phyloP scores from a whole-genome alignment of 495 filamentous ascomycete species.

The Tuber borchii region DNA sequence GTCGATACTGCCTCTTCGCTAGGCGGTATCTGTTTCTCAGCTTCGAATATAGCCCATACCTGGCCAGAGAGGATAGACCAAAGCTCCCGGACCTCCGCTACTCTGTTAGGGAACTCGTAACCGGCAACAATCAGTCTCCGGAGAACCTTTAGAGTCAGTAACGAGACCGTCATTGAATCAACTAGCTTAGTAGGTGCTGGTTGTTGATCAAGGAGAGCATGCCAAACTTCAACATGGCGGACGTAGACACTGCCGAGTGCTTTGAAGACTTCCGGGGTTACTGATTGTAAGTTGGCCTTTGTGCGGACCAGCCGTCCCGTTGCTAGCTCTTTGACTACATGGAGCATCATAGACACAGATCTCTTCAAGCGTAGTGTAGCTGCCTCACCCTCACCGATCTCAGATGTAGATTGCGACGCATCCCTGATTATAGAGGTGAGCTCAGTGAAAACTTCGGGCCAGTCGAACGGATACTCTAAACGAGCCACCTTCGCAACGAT shows the following conservation, averaged over 20 bases:
- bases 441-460: constrained; percentile 56
- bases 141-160: constrained; percentile 70
- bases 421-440: constrained; percentile 59
- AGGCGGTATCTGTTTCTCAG: constrained; percentile 23
- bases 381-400: constrained; percentile 24
- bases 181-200: constrained; percentile 40
- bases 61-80: constrained; percentile 52
- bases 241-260: constrained; percentile 70
- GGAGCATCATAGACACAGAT: constrained; percentile 67
- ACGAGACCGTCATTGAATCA: constrained; percentile 53
- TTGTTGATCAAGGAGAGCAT: constrained; percentile 50
- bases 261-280: constrained; percentile 72
- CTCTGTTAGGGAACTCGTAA: constrained; percentile 75
- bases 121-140: constrained; percentile 72
- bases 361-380: constrained; percentile 56
- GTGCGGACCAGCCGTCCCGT: constrained; percentile 67
- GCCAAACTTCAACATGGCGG: constrained; percentile 66
- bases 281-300: constrained; percentile 62
- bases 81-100: constrained; percentile 63
- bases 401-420: constrained; percentile 47
- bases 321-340: constrained; percentile 82
- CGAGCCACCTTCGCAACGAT: constrained; percentile 79
- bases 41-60: constrained; percentile 34
- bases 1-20: constrained; percentile 42
- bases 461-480: constrained; percentile 80